phyloP scores from a whole-genome alignment of 192 early-diverging fungal genomes.

The Nowakowskiella sp. region DNA sequence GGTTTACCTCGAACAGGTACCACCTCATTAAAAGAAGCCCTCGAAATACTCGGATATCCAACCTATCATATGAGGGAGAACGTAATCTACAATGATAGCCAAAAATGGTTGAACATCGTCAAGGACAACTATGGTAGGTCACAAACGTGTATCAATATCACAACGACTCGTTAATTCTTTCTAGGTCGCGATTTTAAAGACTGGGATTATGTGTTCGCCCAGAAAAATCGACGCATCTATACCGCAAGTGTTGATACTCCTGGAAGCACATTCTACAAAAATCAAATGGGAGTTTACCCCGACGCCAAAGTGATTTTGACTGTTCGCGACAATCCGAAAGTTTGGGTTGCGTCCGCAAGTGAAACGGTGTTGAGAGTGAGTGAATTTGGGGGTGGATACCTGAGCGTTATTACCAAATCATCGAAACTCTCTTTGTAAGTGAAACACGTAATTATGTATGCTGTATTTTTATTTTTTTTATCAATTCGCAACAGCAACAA shows the following conservation, averaged over 20 bases:
- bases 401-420: too few relatives aligned
- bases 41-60: conserved; percentile 15
- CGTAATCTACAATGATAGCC: too few relatives aligned
- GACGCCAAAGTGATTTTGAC: conserved; percentile 23
- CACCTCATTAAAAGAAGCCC: conserved; percentile 18
- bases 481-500: too few relatives aligned
- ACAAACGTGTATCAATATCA: conserved; percentile 9
- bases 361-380: conserved; percentile 4
- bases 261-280: conserved; percentile 12
- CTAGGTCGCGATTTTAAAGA: too few relatives aligned
- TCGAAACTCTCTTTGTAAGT: too few relatives aligned
- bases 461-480: too few relatives aligned
- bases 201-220: conserved; percentile 9
- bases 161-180: conserved; percentile 8
- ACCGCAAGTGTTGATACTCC: conserved; percentile 14
- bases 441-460: too few relatives aligned
- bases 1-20: too few relatives aligned
- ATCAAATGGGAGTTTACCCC: conserved; percentile 15
- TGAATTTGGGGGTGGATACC: too few relatives aligned
- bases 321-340: conserved; percentile 19
- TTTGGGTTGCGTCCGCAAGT: conserved; percentile 12
- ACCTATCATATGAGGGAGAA: conserved; percentile 22
- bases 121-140: conserved; percentile 3
- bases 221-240: too few relatives aligned
- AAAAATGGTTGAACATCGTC: conserved; percentile 1